Percentiles rank a stretch among this genome's conserved stretches.
These are phyloP conservation scores for Citrus inodora DNA, from an alignment of 345 rosid genomes.

Conservation along the genomic window DNA sequence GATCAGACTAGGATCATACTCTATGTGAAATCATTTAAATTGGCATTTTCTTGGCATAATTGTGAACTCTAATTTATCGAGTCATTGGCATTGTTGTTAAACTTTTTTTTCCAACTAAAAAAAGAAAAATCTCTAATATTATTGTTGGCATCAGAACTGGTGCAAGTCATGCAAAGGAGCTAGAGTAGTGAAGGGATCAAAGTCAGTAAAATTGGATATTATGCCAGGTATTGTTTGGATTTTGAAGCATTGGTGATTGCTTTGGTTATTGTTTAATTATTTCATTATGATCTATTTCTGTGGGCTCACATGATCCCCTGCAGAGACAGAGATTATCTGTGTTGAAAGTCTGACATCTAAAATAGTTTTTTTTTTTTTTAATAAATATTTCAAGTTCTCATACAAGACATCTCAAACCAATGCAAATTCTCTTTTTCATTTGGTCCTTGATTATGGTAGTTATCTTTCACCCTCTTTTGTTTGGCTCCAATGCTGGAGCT, in stretches of 20 bases:
- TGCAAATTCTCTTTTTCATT: background rate
- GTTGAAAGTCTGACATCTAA: background rate
- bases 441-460: background rate
- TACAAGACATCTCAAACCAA: background rate
- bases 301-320: background rate
- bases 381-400: background rate
- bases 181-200: conserved; percentile 70
- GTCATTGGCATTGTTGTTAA: background rate
- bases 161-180: conserved; percentile 92
- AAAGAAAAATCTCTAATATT: background rate
- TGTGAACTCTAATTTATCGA: background rate
- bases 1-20: background rate
- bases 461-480: background rate
- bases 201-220: conserved; percentile 78
- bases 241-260: background rate
- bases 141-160: conserved; percentile 53
- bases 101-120: background rate
- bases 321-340: background rate
- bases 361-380: too few species aligned
- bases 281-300: background rate
- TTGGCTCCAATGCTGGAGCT: background rate
- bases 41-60: background rate
- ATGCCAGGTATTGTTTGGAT: conserved; percentile 56
- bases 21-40: background rate
- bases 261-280: background rate